These are phyloP conservation scores for Takashimella tepidaria DNA, from an alignment of 1,284 basidiomycete species.

Conservation along the genomic window DNA sequence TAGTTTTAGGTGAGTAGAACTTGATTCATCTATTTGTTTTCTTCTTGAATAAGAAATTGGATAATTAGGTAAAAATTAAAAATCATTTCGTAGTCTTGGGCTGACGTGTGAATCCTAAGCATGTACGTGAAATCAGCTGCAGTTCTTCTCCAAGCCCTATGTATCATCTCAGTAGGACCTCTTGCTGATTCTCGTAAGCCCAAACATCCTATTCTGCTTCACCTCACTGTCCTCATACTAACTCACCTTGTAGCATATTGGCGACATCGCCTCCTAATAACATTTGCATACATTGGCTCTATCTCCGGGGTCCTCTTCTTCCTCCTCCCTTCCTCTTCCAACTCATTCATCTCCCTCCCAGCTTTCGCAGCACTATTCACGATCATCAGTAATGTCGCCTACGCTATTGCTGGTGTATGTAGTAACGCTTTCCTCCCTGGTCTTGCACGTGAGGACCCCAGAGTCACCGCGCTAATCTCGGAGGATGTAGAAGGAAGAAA, in stretches of 20 bases:
- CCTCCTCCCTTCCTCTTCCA: constrained; percentile 61
- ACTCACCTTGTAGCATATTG: constrained; percentile 57
- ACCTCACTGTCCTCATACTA: too few species aligned
- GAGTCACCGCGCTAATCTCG: constrained; percentile 50
- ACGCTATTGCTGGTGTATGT: constrained; percentile 76
- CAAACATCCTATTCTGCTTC: background rate
- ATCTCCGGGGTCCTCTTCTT: constrained; percentile 64
- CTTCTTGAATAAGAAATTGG: too few species aligned
- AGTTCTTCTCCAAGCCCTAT: constrained; percentile 77
- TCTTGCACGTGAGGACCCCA: constrained; percentile 58
- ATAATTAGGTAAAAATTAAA: too few species aligned
- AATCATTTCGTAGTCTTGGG: too few species aligned
- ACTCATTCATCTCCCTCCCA: constrained; percentile 57
- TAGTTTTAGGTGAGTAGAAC: constrained; percentile 66
- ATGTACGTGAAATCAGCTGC: constrained; percentile 79
- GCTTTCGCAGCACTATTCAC: constrained; percentile 62
- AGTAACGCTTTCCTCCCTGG: constrained; percentile 82
- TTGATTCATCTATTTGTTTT: background rate
- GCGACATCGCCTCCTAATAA: constrained; percentile 68
- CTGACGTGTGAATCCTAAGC: constrained; percentile 50
- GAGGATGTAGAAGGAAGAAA: constrained; percentile 2
- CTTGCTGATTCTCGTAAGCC: constrained; percentile 77
- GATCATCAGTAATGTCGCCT: constrained; percentile 70
- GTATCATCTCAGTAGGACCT: constrained; percentile 82
- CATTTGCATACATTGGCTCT: constrained; percentile 68